phyloP scores from a whole-genome alignment of 2,329 filamentous ascomycete species.

The Plenodomus lindquistii region DNA sequence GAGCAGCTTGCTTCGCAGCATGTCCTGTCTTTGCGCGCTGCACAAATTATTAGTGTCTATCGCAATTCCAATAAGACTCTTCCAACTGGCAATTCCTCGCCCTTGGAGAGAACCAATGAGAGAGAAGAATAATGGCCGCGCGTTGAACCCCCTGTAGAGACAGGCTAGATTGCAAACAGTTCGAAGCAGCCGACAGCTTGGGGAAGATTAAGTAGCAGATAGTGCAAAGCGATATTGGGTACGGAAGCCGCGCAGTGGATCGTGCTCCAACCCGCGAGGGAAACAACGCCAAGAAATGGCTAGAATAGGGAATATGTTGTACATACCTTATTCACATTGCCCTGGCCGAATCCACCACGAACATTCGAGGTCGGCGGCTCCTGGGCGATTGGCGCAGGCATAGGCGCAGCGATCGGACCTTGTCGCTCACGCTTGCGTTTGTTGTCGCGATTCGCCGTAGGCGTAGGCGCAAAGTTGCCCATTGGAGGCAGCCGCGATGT shows the following conservation, averaged over 20 bases:
- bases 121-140: neutral
- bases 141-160: neutral
- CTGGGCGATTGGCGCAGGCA: constrained; percentile 36
- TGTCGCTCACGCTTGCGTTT: constrained; percentile 78
- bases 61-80: neutral
- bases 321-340: constrained; percentile 38
- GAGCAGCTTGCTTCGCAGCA: constrained; percentile 61
- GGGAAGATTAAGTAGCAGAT: neutral
- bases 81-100: neutral
- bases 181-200: neutral
- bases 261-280: constrained; percentile 4
- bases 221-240: neutral
- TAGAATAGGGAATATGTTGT: neutral
- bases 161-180: neutral
- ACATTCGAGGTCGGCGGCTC: constrained; percentile 40
- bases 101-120: neutral
- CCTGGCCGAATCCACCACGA: constrained; percentile 34
- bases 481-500: constrained; percentile 75
- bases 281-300: neutral
- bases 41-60: constrained; percentile 4
- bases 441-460: constrained; percentile 82
- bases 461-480: constrained; percentile 86
- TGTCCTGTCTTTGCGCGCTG: constrained; percentile 74
- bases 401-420: constrained; percentile 48
- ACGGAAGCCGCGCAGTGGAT: no score